phyloP scores from a whole-genome alignment of 1,284 basidiomycete species.

The Boletellus deceptivus region DNA sequence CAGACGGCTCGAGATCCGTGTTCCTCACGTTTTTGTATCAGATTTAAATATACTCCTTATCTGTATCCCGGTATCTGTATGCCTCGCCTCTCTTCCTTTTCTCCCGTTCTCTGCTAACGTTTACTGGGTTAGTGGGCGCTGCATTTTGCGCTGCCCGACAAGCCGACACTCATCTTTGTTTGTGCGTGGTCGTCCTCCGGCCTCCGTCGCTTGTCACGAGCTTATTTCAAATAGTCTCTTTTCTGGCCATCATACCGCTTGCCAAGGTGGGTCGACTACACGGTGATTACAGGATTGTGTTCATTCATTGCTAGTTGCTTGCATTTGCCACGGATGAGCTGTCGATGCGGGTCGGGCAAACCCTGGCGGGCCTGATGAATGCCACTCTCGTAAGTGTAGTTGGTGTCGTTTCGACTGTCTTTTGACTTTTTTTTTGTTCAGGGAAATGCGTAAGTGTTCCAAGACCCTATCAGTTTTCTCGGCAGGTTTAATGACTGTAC shows the following conservation, averaged over 20 bases:
- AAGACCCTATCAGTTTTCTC: neutral
- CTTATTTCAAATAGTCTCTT: conserved; percentile 48
- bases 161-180: conserved; percentile 67
- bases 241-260: conserved; percentile 70
- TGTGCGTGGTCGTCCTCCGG: conserved; percentile 44
- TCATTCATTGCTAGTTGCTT: conserved; percentile 52
- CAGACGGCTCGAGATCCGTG: neutral
- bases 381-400: conserved; percentile 68
- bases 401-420: neutral
- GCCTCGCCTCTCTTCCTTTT: conserved; percentile 23
- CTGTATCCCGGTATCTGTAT: conserved; percentile 68
- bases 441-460: conserved; percentile 70
- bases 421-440: conserved; percentile 31
- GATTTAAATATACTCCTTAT: conserved; percentile 65
- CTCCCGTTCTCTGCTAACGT: conserved; percentile 3
- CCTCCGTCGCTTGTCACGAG: conserved; percentile 3
- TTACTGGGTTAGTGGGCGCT: conserved; percentile 60
- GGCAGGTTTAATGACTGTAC: conserved; percentile 4
- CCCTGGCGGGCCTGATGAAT: conserved; percentile 81
- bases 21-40: conserved; percentile 27
- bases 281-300: neutral
- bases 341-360: conserved; percentile 80
- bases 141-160: conserved; percentile 54
- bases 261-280: conserved; percentile 54
- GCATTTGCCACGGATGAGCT: conserved; percentile 88